phyloP scores from a whole-genome alignment of 139 green algal species.

The Pleodorina starrii region DNA sequence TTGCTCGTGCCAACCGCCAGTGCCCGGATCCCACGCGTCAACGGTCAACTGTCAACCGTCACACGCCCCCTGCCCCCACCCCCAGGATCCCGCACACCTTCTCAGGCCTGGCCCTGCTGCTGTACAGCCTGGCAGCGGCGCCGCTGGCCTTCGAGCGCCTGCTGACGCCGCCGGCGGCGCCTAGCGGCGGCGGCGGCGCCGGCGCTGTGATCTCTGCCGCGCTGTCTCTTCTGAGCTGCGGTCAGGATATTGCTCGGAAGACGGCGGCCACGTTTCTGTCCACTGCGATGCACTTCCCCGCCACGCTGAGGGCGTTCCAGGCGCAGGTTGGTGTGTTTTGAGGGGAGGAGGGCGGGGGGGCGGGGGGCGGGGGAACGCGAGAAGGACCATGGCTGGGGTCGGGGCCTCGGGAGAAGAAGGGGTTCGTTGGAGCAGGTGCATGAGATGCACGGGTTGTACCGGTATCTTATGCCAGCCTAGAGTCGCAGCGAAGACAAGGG shows the following conservation, averaged over 20 bases:
- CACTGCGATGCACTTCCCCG: constrained; percentile 65
- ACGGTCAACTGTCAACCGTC: too few relatives aligned
- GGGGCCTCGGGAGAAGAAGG: too few relatives aligned
- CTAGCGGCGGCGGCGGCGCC: background rate
- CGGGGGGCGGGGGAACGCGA: too few relatives aligned
- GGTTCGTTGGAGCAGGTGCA: too few relatives aligned
- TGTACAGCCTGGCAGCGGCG: constrained; percentile 59
- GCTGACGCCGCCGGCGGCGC: constrained; percentile 50
- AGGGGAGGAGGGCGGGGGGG: background rate
- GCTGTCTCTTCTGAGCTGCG: constrained; percentile 65
- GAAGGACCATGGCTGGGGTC: too few relatives aligned
- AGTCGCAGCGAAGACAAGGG: too few relatives aligned
- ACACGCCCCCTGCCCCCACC: background rate
- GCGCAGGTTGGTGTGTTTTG: constrained; percentile 51
- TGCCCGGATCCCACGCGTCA: too few relatives aligned
- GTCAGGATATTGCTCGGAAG: constrained; percentile 74
- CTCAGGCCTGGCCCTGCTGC: constrained; percentile 52
- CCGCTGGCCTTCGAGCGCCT: constrained; percentile 80
- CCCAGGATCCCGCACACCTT: constrained; percentile 56
- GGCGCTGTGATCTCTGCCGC: constrained; percentile 51
- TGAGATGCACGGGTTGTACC: too few relatives aligned
- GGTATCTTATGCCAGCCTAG: too few relatives aligned
- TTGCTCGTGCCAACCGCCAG: too few relatives aligned
- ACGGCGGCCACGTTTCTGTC: constrained; percentile 79
- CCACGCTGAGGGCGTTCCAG: constrained; percentile 74